Percentiles rank a stretch among this genome's conserved stretches.
These are phyloP conservation scores for Backusella sp. DNA, from an alignment of 192 early-diverging fungal species.

Conservation along the genomic window DNA sequence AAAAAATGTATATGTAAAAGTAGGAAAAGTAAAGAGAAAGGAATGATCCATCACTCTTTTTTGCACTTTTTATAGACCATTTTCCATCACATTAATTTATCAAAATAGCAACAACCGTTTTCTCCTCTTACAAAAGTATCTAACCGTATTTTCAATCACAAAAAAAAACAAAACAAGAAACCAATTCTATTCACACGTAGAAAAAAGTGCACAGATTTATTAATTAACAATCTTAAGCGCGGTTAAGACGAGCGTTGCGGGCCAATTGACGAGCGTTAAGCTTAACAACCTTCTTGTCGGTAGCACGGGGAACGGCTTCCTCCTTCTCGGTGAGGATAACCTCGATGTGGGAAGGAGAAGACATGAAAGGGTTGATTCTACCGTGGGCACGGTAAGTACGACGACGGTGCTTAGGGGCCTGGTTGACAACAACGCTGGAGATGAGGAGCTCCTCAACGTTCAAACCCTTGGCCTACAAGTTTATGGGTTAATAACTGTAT, in stretches of 20 bases:
- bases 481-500: neutral
- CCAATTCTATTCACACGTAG: neutral
- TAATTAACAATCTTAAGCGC: neutral
- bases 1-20: neutral
- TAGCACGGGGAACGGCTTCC: slow-evolving; percentile 73
- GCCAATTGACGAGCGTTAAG: slow-evolving; percentile 58
- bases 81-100: neutral
- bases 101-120: neutral
- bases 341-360: slow-evolving; percentile 95
- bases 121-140: neutral
- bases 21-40: neutral
- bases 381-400: slow-evolving; percentile 99
- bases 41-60: neutral
- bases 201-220: neutral
- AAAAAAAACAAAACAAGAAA: neutral
- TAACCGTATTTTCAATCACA: neutral
- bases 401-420: slow-evolving; percentile 95
- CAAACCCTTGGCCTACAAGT: slow-evolving; percentile 80
- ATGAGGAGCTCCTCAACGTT: slow-evolving; percentile 85
- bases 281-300: slow-evolving; percentile 49
- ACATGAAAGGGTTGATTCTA: slow-evolving; percentile 93
- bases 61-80: neutral
- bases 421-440: slow-evolving; percentile 97
- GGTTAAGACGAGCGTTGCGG: slow-evolving; percentile 40
- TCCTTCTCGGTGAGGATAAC: slow-evolving; percentile 90